Conservation (phyloP, 805 yeast genomes). For the Starmerella vitae region DNA sequence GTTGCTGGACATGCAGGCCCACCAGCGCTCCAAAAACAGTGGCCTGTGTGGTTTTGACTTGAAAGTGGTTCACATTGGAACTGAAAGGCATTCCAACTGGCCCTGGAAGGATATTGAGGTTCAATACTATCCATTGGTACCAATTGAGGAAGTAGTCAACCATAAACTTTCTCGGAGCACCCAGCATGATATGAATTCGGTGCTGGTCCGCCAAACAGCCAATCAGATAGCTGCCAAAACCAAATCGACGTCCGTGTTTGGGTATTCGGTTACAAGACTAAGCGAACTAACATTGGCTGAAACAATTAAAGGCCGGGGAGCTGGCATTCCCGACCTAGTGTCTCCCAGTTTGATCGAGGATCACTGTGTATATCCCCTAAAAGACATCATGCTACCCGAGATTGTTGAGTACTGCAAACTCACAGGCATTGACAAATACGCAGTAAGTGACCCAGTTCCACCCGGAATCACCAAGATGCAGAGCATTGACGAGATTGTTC, state of each 20-base stretch:
- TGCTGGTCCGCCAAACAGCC: conserved; percentile 38
- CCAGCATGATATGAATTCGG: conserved; percentile 43
- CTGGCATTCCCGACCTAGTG: conserved; percentile 37
- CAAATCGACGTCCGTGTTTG: conserved; percentile 44
- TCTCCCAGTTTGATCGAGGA: conserved; percentile 9
- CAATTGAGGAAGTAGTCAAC: neutral
- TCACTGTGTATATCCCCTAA: conserved; percentile 44
- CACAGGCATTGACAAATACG: conserved; percentile 29
- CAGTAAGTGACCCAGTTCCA: conserved; percentile 18
- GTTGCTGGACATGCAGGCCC: conserved; percentile 43
- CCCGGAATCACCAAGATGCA: conserved; percentile 48
- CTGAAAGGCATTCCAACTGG: conserved; percentile 10
- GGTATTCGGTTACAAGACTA: conserved; percentile 68
- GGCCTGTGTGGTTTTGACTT: conserved; percentile 59
- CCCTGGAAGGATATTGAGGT: conserved; percentile 14
- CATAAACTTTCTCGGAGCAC: conserved; percentile 36
- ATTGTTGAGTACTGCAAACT: conserved; percentile 42
- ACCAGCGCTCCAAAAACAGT: conserved; percentile 47
- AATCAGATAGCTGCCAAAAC: conserved; percentile 34
- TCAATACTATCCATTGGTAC: neutral
- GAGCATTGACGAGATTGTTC: conserved; percentile 68
- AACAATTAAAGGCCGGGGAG: conserved; percentile 79
- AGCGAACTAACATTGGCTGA: conserved; percentile 69
- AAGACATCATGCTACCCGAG: conserved; percentile 64
- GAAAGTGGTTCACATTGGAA: conserved; percentile 34